phyloP scores from a whole-genome alignment of 352 stramenopile genomes.

The Phytophthora ramorum region DNA sequence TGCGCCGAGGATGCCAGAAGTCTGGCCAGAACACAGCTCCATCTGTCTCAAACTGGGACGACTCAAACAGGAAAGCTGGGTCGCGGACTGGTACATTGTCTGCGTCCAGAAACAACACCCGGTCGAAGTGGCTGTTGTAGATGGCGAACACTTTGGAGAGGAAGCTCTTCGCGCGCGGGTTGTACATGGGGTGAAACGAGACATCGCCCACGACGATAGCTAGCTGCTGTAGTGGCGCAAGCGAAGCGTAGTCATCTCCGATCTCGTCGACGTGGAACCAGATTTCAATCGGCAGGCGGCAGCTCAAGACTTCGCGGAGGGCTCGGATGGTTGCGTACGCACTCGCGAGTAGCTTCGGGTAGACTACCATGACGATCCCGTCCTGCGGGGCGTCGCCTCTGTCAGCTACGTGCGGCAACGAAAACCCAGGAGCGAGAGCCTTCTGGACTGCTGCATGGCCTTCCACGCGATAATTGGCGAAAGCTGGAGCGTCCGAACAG shows the following conservation, averaged over 20 bases:
- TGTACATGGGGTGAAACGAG: conserved; percentile 39
- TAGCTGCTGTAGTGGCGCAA: conserved; percentile 37
- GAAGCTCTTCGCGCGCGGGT: conserved; percentile 44
- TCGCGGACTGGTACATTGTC: conserved; percentile 60
- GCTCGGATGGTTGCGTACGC: conserved; percentile 42
- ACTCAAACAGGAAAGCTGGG: conserved; percentile 55
- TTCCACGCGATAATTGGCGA: conserved; percentile 42
- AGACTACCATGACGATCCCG: conserved; percentile 59
- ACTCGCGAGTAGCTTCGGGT: conserved; percentile 51
- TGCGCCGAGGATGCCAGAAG: conserved; percentile 62
- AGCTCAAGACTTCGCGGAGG: conserved; percentile 42
- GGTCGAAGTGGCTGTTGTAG: conserved; percentile 50
- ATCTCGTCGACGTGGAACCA: conserved; percentile 54
- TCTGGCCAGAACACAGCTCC: conserved; percentile 76
- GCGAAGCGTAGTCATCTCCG: conserved; percentile 9
- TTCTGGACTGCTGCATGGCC: conserved; percentile 20
- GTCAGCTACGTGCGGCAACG: conserved; percentile 17
- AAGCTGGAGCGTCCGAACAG: conserved; percentile 47
- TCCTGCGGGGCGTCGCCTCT: neutral
- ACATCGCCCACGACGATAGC: conserved; percentile 27
- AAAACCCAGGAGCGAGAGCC: conserved; percentile 22
- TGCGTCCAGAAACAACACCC: conserved; percentile 60
- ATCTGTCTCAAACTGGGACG: conserved; percentile 34
- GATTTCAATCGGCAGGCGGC: conserved; percentile 56
- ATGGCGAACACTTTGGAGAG: conserved; percentile 59